Evolutionary conservation across 305 asterid genomes (phyloP).

Genomic region (Andrographis paniculata): DNA sequence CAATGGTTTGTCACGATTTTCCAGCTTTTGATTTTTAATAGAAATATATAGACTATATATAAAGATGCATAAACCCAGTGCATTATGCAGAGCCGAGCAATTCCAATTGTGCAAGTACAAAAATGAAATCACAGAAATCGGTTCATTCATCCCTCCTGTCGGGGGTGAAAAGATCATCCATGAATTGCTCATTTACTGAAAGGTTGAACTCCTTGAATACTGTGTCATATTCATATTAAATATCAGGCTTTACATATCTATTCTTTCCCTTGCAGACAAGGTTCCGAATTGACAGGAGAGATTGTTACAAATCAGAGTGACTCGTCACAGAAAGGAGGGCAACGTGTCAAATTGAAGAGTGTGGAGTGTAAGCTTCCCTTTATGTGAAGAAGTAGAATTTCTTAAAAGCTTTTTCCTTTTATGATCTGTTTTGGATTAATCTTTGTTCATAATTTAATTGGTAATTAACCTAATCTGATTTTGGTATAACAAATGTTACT

Average conservation of each 20-base stretch:
- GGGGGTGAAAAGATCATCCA: slow-evolving; percentile 23
- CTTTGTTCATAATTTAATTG: no score
- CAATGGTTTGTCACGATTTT: slow-evolving; percentile 20
- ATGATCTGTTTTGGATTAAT: no score
- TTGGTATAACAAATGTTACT: slow-evolving; percentile 7
- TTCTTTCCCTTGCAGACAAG: slow-evolving; percentile 34
- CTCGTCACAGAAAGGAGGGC: slow-evolving; percentile 22
- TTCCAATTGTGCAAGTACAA: slow-evolving; percentile 25
- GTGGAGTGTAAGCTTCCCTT: slow-evolving; percentile 31
- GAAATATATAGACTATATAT: background rate
- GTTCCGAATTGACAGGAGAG: slow-evolving; percentile 28
- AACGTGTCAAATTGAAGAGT: slow-evolving; percentile 22
- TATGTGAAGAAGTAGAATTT: background rate
- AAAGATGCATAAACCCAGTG: slow-evolving; percentile 13
- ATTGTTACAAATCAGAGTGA: slow-evolving; percentile 22
- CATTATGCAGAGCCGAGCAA: slow-evolving; percentile 38
- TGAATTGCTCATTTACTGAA: slow-evolving; percentile 25
- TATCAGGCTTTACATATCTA: slow-evolving; percentile 4
- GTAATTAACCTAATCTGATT: no score
- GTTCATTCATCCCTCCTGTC: slow-evolving; percentile 22
- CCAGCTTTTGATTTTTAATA: slow-evolving; percentile 14
- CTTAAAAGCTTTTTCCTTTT: slow-evolving; percentile 7
- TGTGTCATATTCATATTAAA: slow-evolving; percentile 10
- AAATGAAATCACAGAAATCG: slow-evolving; percentile 24
- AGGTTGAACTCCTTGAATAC: slow-evolving; percentile 27